Evolutionary conservation across 2,329 filamentous ascomycete species (phyloP).

Genomic region (Plenodomus lindquistii): DNA sequence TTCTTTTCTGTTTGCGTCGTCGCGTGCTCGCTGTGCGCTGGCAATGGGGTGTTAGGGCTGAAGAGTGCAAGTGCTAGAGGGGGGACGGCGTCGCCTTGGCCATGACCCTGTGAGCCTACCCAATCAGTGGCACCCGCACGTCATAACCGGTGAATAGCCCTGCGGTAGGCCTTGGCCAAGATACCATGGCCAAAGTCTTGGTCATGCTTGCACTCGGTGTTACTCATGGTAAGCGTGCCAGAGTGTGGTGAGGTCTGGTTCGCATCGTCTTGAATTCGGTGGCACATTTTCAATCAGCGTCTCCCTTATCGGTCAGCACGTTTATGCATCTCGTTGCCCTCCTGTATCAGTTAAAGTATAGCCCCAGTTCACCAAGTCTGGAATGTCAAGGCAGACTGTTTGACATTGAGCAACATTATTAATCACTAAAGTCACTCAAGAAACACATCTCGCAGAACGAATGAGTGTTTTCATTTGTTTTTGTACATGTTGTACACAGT

Average conservation of each 20-base stretch:
- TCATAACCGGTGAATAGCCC: conserved; percentile 19
- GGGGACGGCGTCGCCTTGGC: conserved; percentile 11
- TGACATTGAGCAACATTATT: too few species aligned
- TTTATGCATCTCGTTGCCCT: too few species aligned
- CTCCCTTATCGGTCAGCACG: not conserved
- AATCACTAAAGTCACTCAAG: not conserved
- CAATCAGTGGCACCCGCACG: conserved; percentile 18
- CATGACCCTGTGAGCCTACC: conserved; percentile 7
- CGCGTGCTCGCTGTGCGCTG: conserved; percentile 36
- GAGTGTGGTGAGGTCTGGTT: not conserved
- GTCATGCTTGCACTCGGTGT: not conserved
- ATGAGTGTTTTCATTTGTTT: conserved; percentile 15
- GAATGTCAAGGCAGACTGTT: too few species aligned
- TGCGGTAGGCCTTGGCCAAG: not conserved
- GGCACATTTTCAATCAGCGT: not conserved
- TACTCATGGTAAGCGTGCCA: not conserved
- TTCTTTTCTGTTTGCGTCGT: conserved; percentile 22
- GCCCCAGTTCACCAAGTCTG: too few species aligned
- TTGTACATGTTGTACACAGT: conserved; percentile 17
- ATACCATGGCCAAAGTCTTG: not conserved
- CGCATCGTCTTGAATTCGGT: not conserved
- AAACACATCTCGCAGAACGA: conserved; percentile 4
- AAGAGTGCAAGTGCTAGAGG: conserved; percentile 18
- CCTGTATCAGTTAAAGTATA: too few species aligned
- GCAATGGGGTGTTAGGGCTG: conserved; percentile 24